phyloP scores from a whole-genome alignment of 2,329 filamentous ascomycete genomes.

The Bipolaris zeicola region DNA sequence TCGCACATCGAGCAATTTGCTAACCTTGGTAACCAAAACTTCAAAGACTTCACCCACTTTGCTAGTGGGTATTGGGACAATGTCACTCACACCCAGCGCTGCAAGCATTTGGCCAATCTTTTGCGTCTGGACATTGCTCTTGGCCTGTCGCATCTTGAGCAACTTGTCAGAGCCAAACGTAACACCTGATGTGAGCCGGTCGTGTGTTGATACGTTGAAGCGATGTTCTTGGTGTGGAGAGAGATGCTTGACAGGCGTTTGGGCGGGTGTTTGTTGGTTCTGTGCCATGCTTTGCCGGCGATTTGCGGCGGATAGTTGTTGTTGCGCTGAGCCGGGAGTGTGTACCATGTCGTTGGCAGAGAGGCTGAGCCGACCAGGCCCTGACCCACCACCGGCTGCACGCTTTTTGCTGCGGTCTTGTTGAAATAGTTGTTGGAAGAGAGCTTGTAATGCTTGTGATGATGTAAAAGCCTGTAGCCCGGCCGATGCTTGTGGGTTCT shows the following conservation, averaged over 20 bases:
- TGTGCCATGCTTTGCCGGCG: slow-evolving; percentile 44
- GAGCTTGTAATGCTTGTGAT: slow-evolving; percentile 75
- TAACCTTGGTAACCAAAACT: slow-evolving; percentile 69
- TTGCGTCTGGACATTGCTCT: slow-evolving; percentile 74
- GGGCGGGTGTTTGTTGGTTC: slow-evolving; percentile 44
- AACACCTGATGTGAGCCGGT: slow-evolving; percentile 83
- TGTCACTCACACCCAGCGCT: slow-evolving; percentile 72
- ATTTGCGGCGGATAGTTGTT: slow-evolving; percentile 36
- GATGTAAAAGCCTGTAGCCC: slow-evolving; percentile 69
- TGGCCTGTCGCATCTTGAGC: slow-evolving; percentile 77
- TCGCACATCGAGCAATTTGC: slow-evolving; percentile 71
- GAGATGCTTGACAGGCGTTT: slow-evolving; percentile 57
- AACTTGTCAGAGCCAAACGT: slow-evolving; percentile 87
- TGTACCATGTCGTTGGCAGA: slow-evolving; percentile 46
- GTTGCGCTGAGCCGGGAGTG: slow-evolving; percentile 40
- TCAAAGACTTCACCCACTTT: slow-evolving; percentile 75
- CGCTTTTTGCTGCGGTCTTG: slow-evolving; percentile 91
- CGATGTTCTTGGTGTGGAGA: slow-evolving; percentile 74
- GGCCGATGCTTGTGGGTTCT: slow-evolving; percentile 48
- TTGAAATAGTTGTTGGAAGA: slow-evolving; percentile 81
- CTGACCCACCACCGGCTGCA: slow-evolving; percentile 49
- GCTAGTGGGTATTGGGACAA: slow-evolving; percentile 76
- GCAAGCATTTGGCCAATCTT: slow-evolving; percentile 75
- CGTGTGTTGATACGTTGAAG: slow-evolving; percentile 85
- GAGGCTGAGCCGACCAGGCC: slow-evolving; percentile 46